Conservation (phyloP, 805 yeast species). For the Metschnikowia sp. region DNA sequence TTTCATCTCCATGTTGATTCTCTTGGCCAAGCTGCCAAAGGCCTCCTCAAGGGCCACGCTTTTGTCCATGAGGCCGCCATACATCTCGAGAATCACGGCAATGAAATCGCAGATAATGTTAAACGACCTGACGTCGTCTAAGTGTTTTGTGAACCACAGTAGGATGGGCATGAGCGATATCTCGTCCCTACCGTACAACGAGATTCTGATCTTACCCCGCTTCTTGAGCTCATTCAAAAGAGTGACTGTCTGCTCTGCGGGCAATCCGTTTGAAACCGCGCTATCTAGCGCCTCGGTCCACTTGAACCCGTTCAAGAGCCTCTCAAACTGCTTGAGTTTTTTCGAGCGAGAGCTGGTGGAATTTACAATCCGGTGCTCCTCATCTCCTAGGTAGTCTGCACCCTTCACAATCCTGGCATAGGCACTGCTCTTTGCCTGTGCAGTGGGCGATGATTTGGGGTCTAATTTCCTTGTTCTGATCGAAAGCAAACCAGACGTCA, state of each 20-base stretch:
- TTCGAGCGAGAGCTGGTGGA: conserved; percentile 53
- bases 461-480: conserved; percentile 82
- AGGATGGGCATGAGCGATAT: conserved; percentile 79
- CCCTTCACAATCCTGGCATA: conserved; percentile 87
- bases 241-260: conserved; percentile 76
- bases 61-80: conserved; percentile 67
- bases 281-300: conserved; percentile 92
- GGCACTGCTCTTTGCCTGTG: conserved; percentile 52
- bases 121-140: conserved; percentile 76
- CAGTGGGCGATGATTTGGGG: conserved; percentile 49
- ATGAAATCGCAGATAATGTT: conserved; percentile 64
- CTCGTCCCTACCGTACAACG: conserved; percentile 81
- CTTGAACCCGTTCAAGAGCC: conserved; percentile 77
- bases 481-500: conserved; percentile 83
- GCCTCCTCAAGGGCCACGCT: conserved; percentile 78
- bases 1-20: conserved; percentile 64
- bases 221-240: conserved; percentile 82
- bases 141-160: conserved; percentile 73
- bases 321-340: conserved; percentile 78
- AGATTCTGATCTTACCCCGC: conserved; percentile 84
- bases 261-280: conserved; percentile 75
- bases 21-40: conserved; percentile 55
- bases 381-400: conserved; percentile 85
- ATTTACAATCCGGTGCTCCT: conserved; percentile 67
- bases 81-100: conserved; percentile 67